Evolutionary conservation across 2,329 filamentous ascomycete species (phyloP).

Genomic region (Clarireedia paspali): DNA sequence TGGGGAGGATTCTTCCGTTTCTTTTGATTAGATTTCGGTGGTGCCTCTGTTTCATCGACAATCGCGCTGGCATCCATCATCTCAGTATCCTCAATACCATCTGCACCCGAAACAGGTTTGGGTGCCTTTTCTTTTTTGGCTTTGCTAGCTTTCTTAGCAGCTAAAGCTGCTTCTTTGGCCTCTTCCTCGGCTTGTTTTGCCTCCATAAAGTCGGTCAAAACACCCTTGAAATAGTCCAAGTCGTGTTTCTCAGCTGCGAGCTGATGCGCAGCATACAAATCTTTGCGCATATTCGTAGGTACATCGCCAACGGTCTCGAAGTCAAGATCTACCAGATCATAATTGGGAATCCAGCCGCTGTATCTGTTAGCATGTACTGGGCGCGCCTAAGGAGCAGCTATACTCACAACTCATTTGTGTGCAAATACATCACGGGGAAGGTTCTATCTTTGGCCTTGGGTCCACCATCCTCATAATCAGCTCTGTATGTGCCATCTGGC

Average conservation of each 20-base stretch:
- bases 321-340: constrained; percentile 70
- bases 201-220: constrained; percentile 64
- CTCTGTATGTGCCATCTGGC: constrained; percentile 77
- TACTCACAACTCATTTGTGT: constrained; percentile 95
- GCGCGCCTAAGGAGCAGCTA: background rate
- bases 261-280: constrained; percentile 68
- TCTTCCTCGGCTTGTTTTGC: constrained; percentile 48
- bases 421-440: constrained; percentile 91
- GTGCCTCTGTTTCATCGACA: constrained; percentile 42
- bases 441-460: constrained; percentile 79
- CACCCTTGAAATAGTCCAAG: constrained; percentile 73
- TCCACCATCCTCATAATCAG: constrained; percentile 79
- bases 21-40: constrained; percentile 50
- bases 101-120: constrained; percentile 39
- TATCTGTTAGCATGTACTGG: background rate
- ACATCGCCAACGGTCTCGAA: constrained; percentile 61
- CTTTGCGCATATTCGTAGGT: constrained; percentile 70
- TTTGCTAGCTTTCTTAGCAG: constrained; percentile 38
- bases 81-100: constrained; percentile 49
- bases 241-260: constrained; percentile 73
- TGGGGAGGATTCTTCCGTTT: constrained; percentile 71
- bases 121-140: constrained; percentile 33
- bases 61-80: constrained; percentile 46
- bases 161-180: constrained; percentile 37
- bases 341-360: constrained; percentile 89